These are phyloP conservation scores for Hortiboletus campestris DNA, from an alignment of 768 basidiomycete genomes.

Conservation along the genomic window DNA sequence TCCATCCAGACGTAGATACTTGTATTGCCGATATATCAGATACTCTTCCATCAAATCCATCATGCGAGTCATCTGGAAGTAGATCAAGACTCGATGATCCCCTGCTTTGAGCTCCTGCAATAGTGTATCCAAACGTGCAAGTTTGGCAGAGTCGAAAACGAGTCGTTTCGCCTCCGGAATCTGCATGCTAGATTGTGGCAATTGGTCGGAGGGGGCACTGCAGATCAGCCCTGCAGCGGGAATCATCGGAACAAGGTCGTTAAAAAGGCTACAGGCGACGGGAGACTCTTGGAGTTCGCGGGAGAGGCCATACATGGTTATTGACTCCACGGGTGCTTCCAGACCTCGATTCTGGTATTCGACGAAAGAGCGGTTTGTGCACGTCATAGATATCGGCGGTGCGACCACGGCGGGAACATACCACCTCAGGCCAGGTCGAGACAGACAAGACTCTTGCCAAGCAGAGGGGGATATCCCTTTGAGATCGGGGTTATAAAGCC, in stretches of 20 bases:
- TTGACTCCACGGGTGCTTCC: slow-evolving; percentile 70
- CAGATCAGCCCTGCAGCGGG: slow-evolving; percentile 66
- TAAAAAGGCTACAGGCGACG: slow-evolving; percentile 45
- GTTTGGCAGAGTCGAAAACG: slow-evolving; percentile 95
- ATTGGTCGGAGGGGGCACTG: slow-evolving; percentile 64
- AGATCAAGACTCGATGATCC: slow-evolving; percentile 91
- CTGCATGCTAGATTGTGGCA: slow-evolving; percentile 81
- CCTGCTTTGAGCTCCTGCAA: slow-evolving; percentile 89
- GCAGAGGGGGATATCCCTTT: slow-evolving; percentile 55
- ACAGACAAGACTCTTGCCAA: slow-evolving; percentile 80
- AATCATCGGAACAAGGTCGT: slow-evolving; percentile 54
- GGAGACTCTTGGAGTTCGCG: slow-evolving; percentile 60
- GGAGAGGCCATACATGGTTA: slow-evolving; percentile 84
- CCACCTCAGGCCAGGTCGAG: slow-evolving; percentile 78
- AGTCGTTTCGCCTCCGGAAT: slow-evolving; percentile 94
- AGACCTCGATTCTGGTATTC: slow-evolving; percentile 60
- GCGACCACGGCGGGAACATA: slow-evolving; percentile 84
- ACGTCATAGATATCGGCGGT: slow-evolving; percentile 73
- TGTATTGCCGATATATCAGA: slow-evolving; percentile 93
- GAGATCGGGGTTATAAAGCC: slow-evolving; percentile 46
- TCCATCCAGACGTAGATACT: slow-evolving; percentile 90
- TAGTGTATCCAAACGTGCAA: slow-evolving; percentile 85
- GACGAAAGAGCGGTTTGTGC: slow-evolving; percentile 74
- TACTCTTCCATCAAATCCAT: slow-evolving; percentile 99
- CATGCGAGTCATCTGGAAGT: slow-evolving; percentile 99